Evolutionary conservation across 495 filamentous ascomycete species (phyloP).

Genomic region (Pyrenula massariospora): DNA sequence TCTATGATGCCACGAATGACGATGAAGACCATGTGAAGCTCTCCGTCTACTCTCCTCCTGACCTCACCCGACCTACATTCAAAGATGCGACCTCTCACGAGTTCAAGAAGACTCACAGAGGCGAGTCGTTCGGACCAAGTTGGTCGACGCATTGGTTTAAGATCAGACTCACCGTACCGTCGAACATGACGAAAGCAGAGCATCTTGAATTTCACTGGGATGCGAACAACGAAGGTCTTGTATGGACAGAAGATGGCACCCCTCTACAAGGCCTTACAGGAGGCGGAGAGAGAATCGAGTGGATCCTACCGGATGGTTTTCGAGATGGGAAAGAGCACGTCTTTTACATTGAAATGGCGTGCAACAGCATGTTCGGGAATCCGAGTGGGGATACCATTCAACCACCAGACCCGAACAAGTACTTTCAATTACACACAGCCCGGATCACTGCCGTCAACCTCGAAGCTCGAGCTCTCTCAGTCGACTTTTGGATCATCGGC

Average conservation of each 20-base stretch:
- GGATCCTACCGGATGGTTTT: slow-evolving; percentile 71
- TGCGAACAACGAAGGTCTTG: slow-evolving; percentile 76
- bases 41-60: slow-evolving; percentile 73
- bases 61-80: slow-evolving; percentile 74
- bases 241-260: slow-evolving; percentile 80
- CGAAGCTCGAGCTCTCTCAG: slow-evolving; percentile 67
- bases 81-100: slow-evolving; percentile 71
- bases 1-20: slow-evolving; percentile 60
- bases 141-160: slow-evolving; percentile 99
- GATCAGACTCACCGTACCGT: slow-evolving; percentile 64
- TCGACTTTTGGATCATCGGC: slow-evolving; percentile 93
- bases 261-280: slow-evolving; percentile 89
- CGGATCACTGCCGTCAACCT: slow-evolving; percentile 83
- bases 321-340: slow-evolving; percentile 75
- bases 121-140: slow-evolving; percentile 76
- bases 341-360: slow-evolving; percentile 96
- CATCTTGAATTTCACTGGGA: slow-evolving; percentile 94
- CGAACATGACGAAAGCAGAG: slow-evolving; percentile 55
- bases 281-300: slow-evolving; percentile 79
- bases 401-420: slow-evolving; percentile 72
- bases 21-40: slow-evolving; percentile 72
- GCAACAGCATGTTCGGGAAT: slow-evolving; percentile 97
- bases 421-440: slow-evolving; percentile 64
- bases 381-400: slow-evolving; percentile 75
- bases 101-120: slow-evolving; percentile 64